These are phyloP conservation scores for Psilocybe mexicana DNA, from an alignment of 1,284 basidiomycete species.

Conservation along the genomic window DNA sequence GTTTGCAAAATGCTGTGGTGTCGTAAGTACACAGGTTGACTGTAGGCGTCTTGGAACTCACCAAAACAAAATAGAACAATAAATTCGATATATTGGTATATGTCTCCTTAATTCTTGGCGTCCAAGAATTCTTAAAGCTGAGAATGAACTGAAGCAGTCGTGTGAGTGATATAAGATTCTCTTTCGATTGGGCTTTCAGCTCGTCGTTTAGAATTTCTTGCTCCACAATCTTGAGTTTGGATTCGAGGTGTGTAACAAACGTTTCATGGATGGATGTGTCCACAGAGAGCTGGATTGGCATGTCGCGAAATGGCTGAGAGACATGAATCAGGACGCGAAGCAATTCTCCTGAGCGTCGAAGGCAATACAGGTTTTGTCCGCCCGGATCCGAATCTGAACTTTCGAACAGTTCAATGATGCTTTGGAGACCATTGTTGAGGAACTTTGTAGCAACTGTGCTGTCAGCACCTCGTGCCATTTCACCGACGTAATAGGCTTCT, in stretches of 20 bases:
- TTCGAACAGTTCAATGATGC: conserved; percentile 57
- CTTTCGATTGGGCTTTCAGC: conserved; percentile 23
- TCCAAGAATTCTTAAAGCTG: conserved; percentile 64
- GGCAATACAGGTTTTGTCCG: conserved; percentile 34
- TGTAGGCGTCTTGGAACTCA: conserved; percentile 34
- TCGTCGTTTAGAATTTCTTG: conserved; percentile 31
- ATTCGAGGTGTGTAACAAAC: conserved; percentile 48
- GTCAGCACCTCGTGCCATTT: conserved; percentile 72
- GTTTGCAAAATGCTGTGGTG: conserved; percentile 48
- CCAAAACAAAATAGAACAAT: conserved; percentile 57
- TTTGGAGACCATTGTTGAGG: conserved; percentile 70
- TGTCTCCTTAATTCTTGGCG: conserved; percentile 47
- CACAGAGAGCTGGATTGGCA: conserved; percentile 46
- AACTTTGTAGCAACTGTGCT: conserved; percentile 71
- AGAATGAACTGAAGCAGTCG: conserved; percentile 73
- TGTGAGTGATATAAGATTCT: conserved; percentile 51
- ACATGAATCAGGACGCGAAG: conserved; percentile 70
- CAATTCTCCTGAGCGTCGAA: conserved; percentile 65
- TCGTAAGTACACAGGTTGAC: conserved; percentile 9
- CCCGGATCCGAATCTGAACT: conserved; percentile 31
- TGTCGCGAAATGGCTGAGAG: conserved; percentile 60
- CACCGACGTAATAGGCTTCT: conserved; percentile 77
- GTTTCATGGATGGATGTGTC: conserved; percentile 56
- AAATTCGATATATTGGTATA: conserved; percentile 44
- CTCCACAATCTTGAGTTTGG: conserved; percentile 46